phyloP scores from a whole-genome alignment of 306 rosid species.

The Pyrus betulifolia region DNA sequence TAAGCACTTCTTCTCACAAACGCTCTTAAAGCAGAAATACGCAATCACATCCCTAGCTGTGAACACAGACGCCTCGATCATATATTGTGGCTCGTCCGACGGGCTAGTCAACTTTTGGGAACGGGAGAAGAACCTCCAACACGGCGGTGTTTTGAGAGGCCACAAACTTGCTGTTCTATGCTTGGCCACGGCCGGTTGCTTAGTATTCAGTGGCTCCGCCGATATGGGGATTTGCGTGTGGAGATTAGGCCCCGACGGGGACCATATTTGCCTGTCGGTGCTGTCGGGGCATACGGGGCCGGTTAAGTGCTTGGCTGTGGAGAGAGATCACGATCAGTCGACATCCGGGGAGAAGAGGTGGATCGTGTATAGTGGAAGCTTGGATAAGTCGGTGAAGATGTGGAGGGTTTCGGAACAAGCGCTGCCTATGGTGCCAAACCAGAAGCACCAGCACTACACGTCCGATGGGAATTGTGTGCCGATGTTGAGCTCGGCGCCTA shows the following conservation, averaged over 20 bases:
- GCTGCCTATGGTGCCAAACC: not conserved
- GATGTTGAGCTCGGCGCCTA: slow-evolving; percentile 18
- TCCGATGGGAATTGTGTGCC: slow-evolving; percentile 3
- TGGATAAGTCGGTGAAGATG: slow-evolving; percentile 88
- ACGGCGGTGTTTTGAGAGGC: slow-evolving; percentile 50
- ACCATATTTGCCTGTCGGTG: slow-evolving; percentile 38
- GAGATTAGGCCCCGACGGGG: slow-evolving; percentile 32
- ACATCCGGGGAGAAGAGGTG: slow-evolving; percentile 28
- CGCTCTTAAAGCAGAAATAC: slow-evolving; percentile 63
- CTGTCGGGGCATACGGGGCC: slow-evolving; percentile 77
- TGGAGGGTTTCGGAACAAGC: slow-evolving; percentile 63
- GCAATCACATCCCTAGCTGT: slow-evolving; percentile 66
- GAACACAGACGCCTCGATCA: slow-evolving; percentile 21
- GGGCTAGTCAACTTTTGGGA: slow-evolving; percentile 74
- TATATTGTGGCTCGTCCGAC: slow-evolving; percentile 73
- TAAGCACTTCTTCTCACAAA: slow-evolving; percentile 70
- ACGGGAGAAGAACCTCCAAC: slow-evolving; percentile 29
- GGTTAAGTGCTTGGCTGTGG: slow-evolving; percentile 75
- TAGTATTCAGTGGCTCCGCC: slow-evolving; percentile 77
- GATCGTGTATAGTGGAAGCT: slow-evolving; percentile 83
- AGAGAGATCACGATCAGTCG: slow-evolving; percentile 33
- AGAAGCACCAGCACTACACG: not conserved
- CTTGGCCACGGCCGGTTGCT: slow-evolving; percentile 45
- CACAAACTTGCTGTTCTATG: slow-evolving; percentile 78
- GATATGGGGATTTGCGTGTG: slow-evolving; percentile 84